A percentile compares a stretch with the other conserved stretches of the same genome.
Evolutionary conservation across 139 green algal genomes (phyloP).

Genomic region (Chlorella sp.): DNA sequence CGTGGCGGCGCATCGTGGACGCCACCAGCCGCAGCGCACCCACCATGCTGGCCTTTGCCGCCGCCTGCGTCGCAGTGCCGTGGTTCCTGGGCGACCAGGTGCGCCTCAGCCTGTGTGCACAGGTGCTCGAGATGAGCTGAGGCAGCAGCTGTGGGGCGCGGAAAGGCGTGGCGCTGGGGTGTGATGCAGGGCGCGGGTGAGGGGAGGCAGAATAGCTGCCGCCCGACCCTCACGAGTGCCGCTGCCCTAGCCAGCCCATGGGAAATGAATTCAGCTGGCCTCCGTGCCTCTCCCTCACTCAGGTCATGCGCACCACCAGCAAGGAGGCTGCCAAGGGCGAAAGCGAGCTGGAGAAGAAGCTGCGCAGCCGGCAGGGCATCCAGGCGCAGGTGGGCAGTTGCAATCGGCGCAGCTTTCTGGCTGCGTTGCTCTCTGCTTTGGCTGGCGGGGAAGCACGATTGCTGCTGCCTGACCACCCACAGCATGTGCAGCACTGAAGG

Average conservation of each 20-base stretch:
- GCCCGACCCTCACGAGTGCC: too few species aligned
- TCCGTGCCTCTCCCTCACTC: too few species aligned
- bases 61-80: slow-evolving; percentile 12
- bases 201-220: too few species aligned
- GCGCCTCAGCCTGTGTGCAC: not conserved
- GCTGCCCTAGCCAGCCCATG: too few species aligned
- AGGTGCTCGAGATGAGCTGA: too few species aligned
- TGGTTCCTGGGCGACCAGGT: slow-evolving; percentile 28
- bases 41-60: slow-evolving; percentile 19
- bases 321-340: slow-evolving; percentile 14
- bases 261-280: too few species aligned
- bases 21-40: not conserved
- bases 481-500: too few species aligned
- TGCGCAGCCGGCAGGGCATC: slow-evolving; percentile 20
- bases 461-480: too few species aligned
- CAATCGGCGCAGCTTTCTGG: not conserved
- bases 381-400: slow-evolving; percentile 24
- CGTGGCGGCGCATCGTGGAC: slow-evolving; percentile 51
- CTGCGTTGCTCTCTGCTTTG: not conserved
- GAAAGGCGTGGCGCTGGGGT: too few species aligned
- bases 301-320: slow-evolving; percentile 42
- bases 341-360: slow-evolving; percentile 39
- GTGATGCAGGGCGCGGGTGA: too few species aligned
- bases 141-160: too few species aligned
- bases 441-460: too few species aligned